Conservation (phyloP, 495 filamentous ascomycete species). For the Hypoxylon perforatum region DNA sequence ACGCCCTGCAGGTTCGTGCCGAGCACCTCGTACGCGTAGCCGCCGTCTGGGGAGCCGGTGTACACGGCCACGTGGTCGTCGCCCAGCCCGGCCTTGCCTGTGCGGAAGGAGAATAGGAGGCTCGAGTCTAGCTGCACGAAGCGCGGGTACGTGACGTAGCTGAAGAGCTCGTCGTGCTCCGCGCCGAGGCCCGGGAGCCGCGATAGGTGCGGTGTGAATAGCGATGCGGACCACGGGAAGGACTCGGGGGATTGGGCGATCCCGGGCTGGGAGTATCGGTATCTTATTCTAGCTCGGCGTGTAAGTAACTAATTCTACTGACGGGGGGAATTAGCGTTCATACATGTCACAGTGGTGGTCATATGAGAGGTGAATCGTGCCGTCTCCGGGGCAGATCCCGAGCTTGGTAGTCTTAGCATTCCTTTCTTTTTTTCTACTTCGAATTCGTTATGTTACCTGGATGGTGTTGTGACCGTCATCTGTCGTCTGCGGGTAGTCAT, state of each 20-base stretch:
- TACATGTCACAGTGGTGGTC: slow-evolving; percentile 58
- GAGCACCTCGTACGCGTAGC: slow-evolving; percentile 43
- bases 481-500: slow-evolving; percentile 60
- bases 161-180: slow-evolving; percentile 44
- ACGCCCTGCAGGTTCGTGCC: slow-evolving; percentile 57
- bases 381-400: slow-evolving; percentile 59
- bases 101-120: slow-evolving; percentile 59
- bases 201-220: slow-evolving; percentile 54
- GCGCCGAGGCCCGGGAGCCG: slow-evolving; percentile 53
- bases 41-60: slow-evolving; percentile 4
- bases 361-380: slow-evolving; percentile 61
- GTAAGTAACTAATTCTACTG: slow-evolving; percentile 20
- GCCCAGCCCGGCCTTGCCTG: slow-evolving; percentile 61
- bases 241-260: slow-evolving; percentile 50
- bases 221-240: slow-evolving; percentile 48
- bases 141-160: slow-evolving; percentile 61
- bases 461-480: slow-evolving; percentile 63
- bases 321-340: neutral
- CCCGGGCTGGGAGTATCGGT: slow-evolving; percentile 52
- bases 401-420: slow-evolving; percentile 40
- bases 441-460: slow-evolving; percentile 43
- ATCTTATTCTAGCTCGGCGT: slow-evolving; percentile 45
- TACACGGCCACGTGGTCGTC: slow-evolving; percentile 60
- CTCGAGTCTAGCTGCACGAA: slow-evolving; percentile 47
- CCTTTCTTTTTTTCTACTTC: slow-evolving; percentile 3